Evolutionary conservation across 768 basidiomycete genomes (phyloP), one percentile per base, ranked within the genome.

Genomic region (Russula brevipes): DNA sequence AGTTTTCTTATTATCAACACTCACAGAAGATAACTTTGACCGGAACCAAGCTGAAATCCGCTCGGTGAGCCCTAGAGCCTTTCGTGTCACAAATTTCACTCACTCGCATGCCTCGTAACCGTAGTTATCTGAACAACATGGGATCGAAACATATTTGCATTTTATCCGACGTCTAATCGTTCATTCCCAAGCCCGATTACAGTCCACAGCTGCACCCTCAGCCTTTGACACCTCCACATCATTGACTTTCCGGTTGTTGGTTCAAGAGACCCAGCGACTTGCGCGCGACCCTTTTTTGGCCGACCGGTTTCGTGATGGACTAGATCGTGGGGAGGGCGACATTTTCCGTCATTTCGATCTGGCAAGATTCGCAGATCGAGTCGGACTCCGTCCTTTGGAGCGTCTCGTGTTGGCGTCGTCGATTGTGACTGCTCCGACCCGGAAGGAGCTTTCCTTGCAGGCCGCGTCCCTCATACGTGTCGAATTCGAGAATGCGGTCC

Each of bases 1-100:
- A 73, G 94, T 96, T 69, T 98, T 99, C 77, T 82, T 98, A 62
- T 83, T 99, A 68, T 94, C 92, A 35, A 98, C 94, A 33, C 85
- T 98, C 65, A 94, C 92, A 63, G 96, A 98, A 77, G 96, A 98
- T 71, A 94, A 94, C 77, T 99, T 93, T 73, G 91, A 92, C 73
- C 85, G 91, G 73, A 93, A 97, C 76, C 88, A 94, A 73, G 78
- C 85, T 60, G 95, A 99, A 79, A 97, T 99, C 71, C 88, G 93
- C 72, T 92, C 91, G 61, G 96, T 98, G 73, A 70, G 94, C 81
- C 42, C 51, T 53, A n/a, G 4, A 17, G 59, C 61, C 62, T 45
- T 58, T 54, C 63, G 12, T 31, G 36, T 54, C 53, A 68, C 69
- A 65, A 63, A 53, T 47, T 59, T 65, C 24, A 59, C 39, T 64